Percentiles rank a stretch among this genome's conserved stretches.
Evolutionary conservation across 192 early-diverging fungal genomes (phyloP).

Genomic region (Podila horticola): DNA sequence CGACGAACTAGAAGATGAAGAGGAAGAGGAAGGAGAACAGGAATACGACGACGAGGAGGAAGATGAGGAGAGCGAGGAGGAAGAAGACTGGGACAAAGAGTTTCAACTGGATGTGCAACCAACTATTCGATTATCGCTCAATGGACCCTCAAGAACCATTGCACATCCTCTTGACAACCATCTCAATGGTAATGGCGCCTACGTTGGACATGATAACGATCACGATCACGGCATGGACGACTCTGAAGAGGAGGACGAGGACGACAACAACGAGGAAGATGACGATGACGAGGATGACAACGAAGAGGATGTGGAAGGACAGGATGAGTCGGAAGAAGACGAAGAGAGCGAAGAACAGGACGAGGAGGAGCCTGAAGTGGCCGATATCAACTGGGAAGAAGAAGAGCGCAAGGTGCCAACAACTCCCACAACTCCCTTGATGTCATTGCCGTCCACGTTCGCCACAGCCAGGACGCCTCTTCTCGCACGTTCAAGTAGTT

Average conservation of each 20-base stretch:
- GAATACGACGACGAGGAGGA: conserved; percentile 3
- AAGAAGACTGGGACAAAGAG: conserved; percentile 4
- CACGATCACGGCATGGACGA: neutral
- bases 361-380: conserved; percentile 1
- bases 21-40: neutral
- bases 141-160: neutral
- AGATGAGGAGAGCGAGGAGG: neutral
- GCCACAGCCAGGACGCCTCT: neutral
- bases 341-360: neutral
- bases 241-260: conserved; percentile 5
- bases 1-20: neutral
- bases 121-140: neutral
- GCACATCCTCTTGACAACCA: neutral
- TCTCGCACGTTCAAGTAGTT: neutral
- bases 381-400: conserved; percentile 36
- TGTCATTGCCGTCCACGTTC: neutral
- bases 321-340: neutral
- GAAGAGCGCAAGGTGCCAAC: conserved; percentile 12
- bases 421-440: neutral
- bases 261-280: neutral
- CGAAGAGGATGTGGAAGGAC: too few species aligned
- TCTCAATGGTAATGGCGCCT: neutral
- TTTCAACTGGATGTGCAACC: neutral
- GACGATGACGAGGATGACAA: neutral
- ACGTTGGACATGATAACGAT: neutral